A percentile compares a stretch with the other conserved stretches of the same genome.
Conservation (phyloP, 768 basidiomycete genomes). For the Mycena alexandri region DNA sequence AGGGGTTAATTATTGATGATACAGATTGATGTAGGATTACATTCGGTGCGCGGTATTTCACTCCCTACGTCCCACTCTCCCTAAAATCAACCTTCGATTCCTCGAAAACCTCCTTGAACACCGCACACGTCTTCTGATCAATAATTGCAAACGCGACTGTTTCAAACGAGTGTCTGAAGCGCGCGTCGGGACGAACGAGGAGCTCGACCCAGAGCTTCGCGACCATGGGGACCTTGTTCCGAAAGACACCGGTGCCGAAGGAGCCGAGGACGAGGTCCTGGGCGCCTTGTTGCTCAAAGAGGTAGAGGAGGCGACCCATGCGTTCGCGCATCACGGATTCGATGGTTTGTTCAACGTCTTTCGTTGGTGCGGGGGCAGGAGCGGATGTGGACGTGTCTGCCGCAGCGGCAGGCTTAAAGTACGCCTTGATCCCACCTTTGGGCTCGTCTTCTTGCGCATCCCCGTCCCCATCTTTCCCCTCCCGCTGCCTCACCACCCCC, state of each 20-base stretch:
- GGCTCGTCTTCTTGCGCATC: neutral
- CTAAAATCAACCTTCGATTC: conserved; percentile 26
- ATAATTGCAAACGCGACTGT: conserved; percentile 77
- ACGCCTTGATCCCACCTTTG: conserved; percentile 21
- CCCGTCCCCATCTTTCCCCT: conserved; percentile 9
- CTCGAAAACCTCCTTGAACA: conserved; percentile 42
- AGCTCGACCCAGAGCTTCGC: conserved; percentile 76
- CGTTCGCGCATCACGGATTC: conserved; percentile 73
- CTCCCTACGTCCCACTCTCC: conserved; percentile 18
- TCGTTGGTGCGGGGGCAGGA: neutral
- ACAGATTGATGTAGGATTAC: no score
- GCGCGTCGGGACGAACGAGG: conserved; percentile 59
- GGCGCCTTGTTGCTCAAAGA: conserved; percentile 74
- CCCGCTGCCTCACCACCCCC: conserved; percentile 55
- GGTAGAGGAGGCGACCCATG: conserved; percentile 73
- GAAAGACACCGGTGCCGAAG: conserved; percentile 85
- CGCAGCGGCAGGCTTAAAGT: conserved; percentile 17
- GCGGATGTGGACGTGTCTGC: no score
- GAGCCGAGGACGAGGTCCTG: conserved; percentile 76
- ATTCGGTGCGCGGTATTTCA: no score
- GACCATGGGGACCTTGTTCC: conserved; percentile 68
- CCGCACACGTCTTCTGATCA: conserved; percentile 58
- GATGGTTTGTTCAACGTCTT: conserved; percentile 57
- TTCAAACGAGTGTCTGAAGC: conserved; percentile 71
- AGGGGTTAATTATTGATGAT: no score